phyloP scores from a whole-genome alignment of 2,329 filamentous ascomycete genomes.

The Cryphonectria parasitica region DNA sequence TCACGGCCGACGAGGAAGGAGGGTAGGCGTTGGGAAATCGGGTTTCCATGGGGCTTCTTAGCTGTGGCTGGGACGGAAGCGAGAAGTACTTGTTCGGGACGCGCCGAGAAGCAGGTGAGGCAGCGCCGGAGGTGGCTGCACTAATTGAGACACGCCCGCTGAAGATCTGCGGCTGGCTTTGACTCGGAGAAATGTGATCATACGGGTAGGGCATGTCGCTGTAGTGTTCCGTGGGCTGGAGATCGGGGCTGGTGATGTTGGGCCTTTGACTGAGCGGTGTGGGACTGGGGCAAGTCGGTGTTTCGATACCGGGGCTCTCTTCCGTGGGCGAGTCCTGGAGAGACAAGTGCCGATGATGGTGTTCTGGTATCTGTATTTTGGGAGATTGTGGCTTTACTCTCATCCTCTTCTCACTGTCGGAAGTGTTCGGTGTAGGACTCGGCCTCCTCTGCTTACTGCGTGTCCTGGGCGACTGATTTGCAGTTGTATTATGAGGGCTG shows the following conservation, averaged over 20 bases:
- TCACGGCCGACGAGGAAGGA: neutral
- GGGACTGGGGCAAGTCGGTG: conserved; percentile 41
- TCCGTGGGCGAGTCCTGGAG: neutral
- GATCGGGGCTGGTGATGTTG: neutral
- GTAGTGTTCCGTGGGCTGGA: neutral
- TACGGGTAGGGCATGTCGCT: conserved; percentile 37
- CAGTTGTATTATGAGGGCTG: neutral
- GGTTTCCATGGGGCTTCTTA: conserved; percentile 8
- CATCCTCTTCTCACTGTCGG: neutral
- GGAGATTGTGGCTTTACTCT: conserved; percentile 12
- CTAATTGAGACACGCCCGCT: conserved; percentile 30
- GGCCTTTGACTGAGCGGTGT: conserved; percentile 32
- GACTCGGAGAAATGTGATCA: conserved; percentile 31
- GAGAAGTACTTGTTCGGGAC: conserved; percentile 1
- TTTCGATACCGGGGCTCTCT: conserved; percentile 33
- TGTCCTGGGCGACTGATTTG: neutral
- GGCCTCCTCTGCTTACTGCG: conserved; percentile 6
- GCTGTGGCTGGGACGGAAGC: neutral
- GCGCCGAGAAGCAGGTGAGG: neutral
- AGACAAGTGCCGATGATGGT: neutral
- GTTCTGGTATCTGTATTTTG: conserved; percentile 20
- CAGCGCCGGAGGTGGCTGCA: neutral
- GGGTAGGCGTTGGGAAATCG: conserved; percentile 10
- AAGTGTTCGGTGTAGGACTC: neutral
- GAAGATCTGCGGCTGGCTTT: conserved; percentile 29